Conservation (phyloP, 2,329 filamentous ascomycete species). For the Cladosporium austrohemisphaericum region DNA sequence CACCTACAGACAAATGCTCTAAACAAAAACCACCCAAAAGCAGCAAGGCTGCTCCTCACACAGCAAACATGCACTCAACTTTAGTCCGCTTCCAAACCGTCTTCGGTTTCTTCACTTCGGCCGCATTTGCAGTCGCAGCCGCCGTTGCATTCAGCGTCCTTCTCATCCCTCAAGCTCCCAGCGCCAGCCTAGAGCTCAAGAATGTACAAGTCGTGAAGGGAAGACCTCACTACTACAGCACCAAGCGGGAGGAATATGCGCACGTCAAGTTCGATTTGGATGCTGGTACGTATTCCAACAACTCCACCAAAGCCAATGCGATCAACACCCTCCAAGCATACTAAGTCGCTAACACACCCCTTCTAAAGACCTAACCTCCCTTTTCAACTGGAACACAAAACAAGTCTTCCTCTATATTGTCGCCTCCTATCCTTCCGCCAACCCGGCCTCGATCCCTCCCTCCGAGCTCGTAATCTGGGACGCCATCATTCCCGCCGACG, state of each 20-base stretch:
- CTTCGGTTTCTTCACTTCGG: conserved; percentile 97
- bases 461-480: conserved; percentile 89
- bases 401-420: conserved; percentile 96
- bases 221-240: conserved; percentile 90
- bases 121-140: conserved; percentile 74
- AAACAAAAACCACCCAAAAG: not conserved
- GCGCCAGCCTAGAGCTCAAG: conserved; percentile 60
- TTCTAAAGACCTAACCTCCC: conserved; percentile 73
- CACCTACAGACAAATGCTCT: not conserved
- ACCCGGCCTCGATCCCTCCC: conserved; percentile 34
- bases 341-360: conserved; percentile 15
- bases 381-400: conserved; percentile 99
- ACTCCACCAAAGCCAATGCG: not conserved
- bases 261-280: conserved; percentile 90
- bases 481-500: conserved; percentile 76
- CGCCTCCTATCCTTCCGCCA: conserved; percentile 59
- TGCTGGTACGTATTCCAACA: conserved; percentile 49
- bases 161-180: conserved; percentile 64
- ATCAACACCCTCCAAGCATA: too few species aligned
- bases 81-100: conserved; percentile 83
- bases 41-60: conserved; percentile 2
- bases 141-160: conserved; percentile 80
- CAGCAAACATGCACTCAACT: conserved; percentile 73
- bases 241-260: conserved; percentile 92
- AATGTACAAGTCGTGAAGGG: conserved; percentile 88